Percentiles rank a stretch among this genome's conserved stretches.
These are phyloP conservation scores for Fusarium devonianum DNA, from an alignment of 2,329 filamentous ascomycete genomes.

Conservation along the genomic window DNA sequence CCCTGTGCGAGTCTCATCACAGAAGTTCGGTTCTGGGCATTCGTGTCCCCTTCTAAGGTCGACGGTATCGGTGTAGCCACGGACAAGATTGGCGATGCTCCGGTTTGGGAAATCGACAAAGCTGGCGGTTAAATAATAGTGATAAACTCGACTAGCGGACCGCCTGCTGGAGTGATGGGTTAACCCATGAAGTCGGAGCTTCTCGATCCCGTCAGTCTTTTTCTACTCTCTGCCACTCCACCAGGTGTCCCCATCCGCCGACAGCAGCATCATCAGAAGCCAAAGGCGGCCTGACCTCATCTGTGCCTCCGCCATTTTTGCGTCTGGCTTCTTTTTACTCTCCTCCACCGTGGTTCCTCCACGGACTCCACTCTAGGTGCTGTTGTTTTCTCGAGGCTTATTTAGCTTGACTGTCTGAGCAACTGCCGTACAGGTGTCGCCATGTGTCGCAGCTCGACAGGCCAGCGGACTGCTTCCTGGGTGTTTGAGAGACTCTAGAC, in stretches of 20 bases:
- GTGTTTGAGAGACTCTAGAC: constrained; percentile 2
- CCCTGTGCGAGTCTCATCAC: constrained; percentile 10
- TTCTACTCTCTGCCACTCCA: constrained; percentile 23
- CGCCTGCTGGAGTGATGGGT: constrained; percentile 23
- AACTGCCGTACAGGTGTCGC: constrained; percentile 27
- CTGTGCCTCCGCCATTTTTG: constrained; percentile 18
- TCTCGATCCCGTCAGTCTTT: constrained; percentile 32
- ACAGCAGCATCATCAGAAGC: constrained; percentile 2
- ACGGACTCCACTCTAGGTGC: constrained; percentile 32
- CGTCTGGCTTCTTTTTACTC: constrained; percentile 25
- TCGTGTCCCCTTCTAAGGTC: constrained; percentile 17
- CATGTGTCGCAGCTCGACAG: constrained; percentile 13
- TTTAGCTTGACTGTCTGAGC: constrained; percentile 33
- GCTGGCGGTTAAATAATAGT: constrained; percentile 18
- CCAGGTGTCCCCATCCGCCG: constrained; percentile 10
- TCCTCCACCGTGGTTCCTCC: constrained; percentile 25
- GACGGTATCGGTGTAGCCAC: constrained; percentile 21
- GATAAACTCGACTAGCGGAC: constrained; percentile 2
- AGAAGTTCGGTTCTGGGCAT: constrained; percentile 8
- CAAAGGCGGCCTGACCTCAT: constrained; percentile 28
- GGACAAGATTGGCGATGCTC: constrained; percentile 32
- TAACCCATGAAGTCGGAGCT: constrained; percentile 27
- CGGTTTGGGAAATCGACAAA: constrained; percentile 24
- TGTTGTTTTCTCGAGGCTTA: constrained; percentile 33
- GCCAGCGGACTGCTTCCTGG: constrained; percentile 6